phyloP scores from a whole-genome alignment of 768 basidiomycete species.

The Pulveroboletus sp. region DNA sequence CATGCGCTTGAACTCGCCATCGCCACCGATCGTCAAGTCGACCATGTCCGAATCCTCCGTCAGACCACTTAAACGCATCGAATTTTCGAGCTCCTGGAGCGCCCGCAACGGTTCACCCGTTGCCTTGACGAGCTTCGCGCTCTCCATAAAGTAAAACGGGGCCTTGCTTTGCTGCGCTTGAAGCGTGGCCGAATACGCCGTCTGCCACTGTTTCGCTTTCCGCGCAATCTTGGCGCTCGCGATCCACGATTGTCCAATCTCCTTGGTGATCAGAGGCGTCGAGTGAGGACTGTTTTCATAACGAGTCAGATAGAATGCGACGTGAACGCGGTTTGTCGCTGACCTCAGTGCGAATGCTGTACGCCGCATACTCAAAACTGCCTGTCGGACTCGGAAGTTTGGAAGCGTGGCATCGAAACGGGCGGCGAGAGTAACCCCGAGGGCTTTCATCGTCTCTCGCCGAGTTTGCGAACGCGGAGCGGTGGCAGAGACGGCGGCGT shows the following conservation, averaged over 20 bases:
- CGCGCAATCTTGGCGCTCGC: conserved; percentile 92
- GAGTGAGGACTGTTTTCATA: conserved; percentile 14
- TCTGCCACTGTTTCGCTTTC: conserved; percentile 93
- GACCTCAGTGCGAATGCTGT: conserved; percentile 79
- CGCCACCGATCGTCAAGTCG: conserved; percentile 53
- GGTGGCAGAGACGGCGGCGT: conserved; percentile 39
- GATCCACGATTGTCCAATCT: conserved; percentile 86
- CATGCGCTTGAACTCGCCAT: conserved; percentile 46
- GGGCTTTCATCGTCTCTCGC: conserved; percentile 39
- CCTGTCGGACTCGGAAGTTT: conserved; percentile 84
- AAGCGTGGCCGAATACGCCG: conserved; percentile 91
- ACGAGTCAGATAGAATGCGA: conserved; percentile 15
- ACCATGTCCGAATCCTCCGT: conserved; percentile 44
- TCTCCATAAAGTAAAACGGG: conserved; percentile 82
- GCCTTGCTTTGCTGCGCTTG: conserved; percentile 77
- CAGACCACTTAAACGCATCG: conserved; percentile 53
- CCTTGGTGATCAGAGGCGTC: conserved; percentile 41
- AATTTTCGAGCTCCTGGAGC: conserved; percentile 79
- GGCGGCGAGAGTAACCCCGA: conserved; percentile 43
- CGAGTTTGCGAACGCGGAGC: conserved; percentile 37
- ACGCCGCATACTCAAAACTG: conserved; percentile 83
- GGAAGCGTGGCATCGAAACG: conserved; percentile 79
- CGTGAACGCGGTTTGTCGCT: conserved; percentile 18
- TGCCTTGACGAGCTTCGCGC: conserved; percentile 78
- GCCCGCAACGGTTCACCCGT: conserved; percentile 81